Percentiles rank a stretch among this genome's conserved stretches.
Evolutionary conservation across 2,329 filamentous ascomycete genomes (phyloP).

Genomic region (Talaromyces sp.): DNA sequence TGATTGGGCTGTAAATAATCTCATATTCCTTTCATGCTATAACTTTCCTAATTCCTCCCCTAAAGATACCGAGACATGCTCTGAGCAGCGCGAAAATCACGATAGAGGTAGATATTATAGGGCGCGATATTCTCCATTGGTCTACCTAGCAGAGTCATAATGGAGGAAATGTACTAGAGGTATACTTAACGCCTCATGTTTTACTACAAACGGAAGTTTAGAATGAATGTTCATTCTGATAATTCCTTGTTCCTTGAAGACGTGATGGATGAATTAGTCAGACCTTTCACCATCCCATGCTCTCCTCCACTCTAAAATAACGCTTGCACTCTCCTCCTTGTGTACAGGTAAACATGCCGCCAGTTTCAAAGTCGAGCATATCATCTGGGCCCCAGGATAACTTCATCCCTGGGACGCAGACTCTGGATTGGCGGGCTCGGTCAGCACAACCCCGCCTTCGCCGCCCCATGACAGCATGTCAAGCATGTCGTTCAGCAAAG

Average conservation of each 20-base stretch:
- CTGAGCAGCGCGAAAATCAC: too few relatives aligned
- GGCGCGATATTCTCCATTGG: too few relatives aligned
- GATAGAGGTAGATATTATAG: too few relatives aligned
- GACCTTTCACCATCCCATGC: not conserved
- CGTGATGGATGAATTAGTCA: not conserved
- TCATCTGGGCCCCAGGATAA: not conserved
- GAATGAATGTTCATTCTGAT: too few relatives aligned
- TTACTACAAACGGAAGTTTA: too few relatives aligned
- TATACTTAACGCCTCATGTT: too few relatives aligned
- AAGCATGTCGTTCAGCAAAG: constrained; percentile 22
- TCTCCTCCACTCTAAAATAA: not conserved
- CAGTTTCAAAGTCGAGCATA: not conserved
- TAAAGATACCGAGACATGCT: too few relatives aligned
- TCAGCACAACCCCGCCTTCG: not conserved
- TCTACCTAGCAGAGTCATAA: too few relatives aligned
- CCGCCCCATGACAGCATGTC: constrained; percentile 6
- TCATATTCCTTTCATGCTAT: not conserved
- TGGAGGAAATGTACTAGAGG: too few relatives aligned
- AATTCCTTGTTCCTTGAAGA: too few relatives aligned
- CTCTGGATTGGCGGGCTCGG: not conserved
- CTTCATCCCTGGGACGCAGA: constrained; percentile 4
- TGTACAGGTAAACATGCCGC: not conserved
- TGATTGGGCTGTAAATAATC: constrained; percentile 16
- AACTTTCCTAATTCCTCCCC: too few relatives aligned
- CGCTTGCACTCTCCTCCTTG: not conserved